Conservation (phyloP, 768 basidiomycete species). For the Boletus pseudo-olivaceus region DNA sequence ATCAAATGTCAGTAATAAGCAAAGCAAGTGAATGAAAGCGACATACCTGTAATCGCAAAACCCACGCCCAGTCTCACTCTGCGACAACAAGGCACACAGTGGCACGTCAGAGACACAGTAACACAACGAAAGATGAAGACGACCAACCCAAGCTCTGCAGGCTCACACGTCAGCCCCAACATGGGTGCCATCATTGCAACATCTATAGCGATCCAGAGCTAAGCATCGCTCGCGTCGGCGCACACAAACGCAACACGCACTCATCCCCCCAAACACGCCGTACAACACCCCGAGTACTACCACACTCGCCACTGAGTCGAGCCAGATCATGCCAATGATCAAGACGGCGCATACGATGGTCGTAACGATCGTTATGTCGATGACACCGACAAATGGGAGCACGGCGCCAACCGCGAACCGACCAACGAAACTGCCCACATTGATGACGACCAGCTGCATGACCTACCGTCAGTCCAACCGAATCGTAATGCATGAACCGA, state of each 20-base stretch:
- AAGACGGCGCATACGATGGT: constrained; percentile 34
- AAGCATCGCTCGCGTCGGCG: not conserved
- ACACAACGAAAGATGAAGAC: not conserved
- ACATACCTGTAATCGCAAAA: constrained; percentile 41
- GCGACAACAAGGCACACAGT: not conserved
- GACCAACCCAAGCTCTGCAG: constrained; percentile 50
- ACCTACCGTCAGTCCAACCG: not conserved
- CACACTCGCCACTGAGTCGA: constrained; percentile 36
- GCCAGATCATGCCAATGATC: constrained; percentile 44
- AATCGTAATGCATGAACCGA: not conserved
- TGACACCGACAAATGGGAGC: constrained; percentile 39
- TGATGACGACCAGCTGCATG: constrained; percentile 48
- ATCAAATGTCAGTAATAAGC: not conserved
- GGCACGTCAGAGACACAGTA: not conserved
- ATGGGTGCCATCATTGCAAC: constrained; percentile 41
- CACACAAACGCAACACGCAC: constrained; percentile 21
- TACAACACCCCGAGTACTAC: constrained; percentile 43
- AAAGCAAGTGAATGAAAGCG: not conserved
- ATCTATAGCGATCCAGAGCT: constrained; percentile 18
- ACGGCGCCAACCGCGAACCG: constrained; percentile 43
- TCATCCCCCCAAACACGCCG: constrained; percentile 47
- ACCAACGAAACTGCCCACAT: constrained; percentile 46
- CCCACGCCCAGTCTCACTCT: constrained; percentile 45
- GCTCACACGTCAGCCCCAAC: constrained; percentile 43
- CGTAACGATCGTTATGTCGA: constrained; percentile 41